Base-by-base conservation (phyloP, 1,284 basidiomycete genomes). In the Papiliotrema laurentii region DNA sequence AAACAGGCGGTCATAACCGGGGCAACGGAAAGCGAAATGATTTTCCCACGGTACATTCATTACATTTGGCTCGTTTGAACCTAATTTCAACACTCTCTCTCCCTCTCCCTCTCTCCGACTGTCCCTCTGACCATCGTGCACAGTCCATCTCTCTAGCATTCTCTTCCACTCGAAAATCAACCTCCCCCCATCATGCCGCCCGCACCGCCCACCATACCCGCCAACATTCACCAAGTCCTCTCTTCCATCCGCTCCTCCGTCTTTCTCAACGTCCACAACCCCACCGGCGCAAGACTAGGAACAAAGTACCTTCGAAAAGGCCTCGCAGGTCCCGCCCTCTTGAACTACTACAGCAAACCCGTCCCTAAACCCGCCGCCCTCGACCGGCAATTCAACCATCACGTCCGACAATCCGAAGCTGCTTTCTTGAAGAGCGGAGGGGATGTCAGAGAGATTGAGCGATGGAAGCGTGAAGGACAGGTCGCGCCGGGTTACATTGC, bases 181-280 rank as follows among this genome's bases (percentile, higher is more conserved):
- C n/a, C n/a, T 37, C 35, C 10, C 35, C 42, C 6, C 47, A 44
- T n/a, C 45, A 51, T 49, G 53, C 36, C 50, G 5, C 49, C 54
- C 36, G 24, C 28, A 41, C 50, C 45, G 10, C 45, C 45, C 18
- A 10, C 46, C 13, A 31, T 46, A 1, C 47, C 55, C 4, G 14
- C 47, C 39, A 55, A 49, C 34, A 51, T 70, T 18, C 57, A 55
- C 43, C 45, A 53, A 25, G 50, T 66, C 30, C 63, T 71, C 49
- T 59, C 63, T 4, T 51, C 58, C 30, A 52, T 73, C 27, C 71
- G 68, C 19, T 68, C 70, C 24, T 58, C 59, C 14, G 81, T 94
- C 48, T 93, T 93, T 69, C 81, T 89, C 68, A 91, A 88, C 5
- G 78, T 84, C 2, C 89, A 85, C 72, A 93, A 92, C 72, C 88